Evolutionary conservation across 306 rosid genomes (phyloP).

Genomic region (Prunus padus): DNA sequence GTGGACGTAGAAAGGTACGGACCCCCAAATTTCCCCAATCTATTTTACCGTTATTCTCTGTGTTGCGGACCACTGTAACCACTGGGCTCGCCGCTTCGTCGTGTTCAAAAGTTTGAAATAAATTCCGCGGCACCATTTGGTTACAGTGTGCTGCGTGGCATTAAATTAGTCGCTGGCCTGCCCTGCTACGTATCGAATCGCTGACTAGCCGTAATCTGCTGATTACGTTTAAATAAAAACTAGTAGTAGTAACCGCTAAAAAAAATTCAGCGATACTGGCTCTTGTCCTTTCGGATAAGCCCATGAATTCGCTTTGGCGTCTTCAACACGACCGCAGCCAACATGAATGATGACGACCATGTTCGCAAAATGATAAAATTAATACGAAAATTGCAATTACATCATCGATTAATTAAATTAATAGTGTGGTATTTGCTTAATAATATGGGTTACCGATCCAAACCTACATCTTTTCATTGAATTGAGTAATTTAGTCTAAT

Average conservation of each 20-base stretch:
- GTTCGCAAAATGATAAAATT: not conserved
- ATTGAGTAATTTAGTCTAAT: not conserved
- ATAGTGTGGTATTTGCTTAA: not conserved
- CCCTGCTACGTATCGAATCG: not conserved
- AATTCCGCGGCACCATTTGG: not conserved
- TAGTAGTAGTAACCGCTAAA: not conserved
- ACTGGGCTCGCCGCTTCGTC: not conserved
- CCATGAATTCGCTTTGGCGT: not conserved
- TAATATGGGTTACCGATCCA: constrained; percentile 13
- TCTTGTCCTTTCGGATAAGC: not conserved
- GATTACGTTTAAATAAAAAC: not conserved
- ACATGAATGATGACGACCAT: constrained; percentile 25
- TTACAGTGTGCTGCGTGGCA: not conserved
- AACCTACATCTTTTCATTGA: not conserved
- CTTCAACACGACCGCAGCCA: not conserved
- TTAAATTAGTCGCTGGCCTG: not conserved
- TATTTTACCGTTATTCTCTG: not conserved
- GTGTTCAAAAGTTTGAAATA: not conserved
- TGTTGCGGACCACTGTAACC: not conserved
- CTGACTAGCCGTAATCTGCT: not conserved
- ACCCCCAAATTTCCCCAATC: not conserved
- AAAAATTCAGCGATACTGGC: not conserved
- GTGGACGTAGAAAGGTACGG: constrained; percentile 75
- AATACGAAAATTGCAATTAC: too few relatives aligned
- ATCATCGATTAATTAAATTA: not conserved